phyloP scores from a whole-genome alignment of 345 rosid species.

The rapeseed (Brassica napus) region Da-Ae NC_063448.1:26815001-26815500 shows the following conservation, averaged over 20 bases:
- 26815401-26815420: conserved; percentile 12
- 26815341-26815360: conserved; percentile 9
- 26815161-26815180: conserved; percentile 1
- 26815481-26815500: background rate
- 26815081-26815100: background rate
- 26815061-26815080: background rate
- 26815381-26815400: conserved; percentile 27
- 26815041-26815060: background rate
- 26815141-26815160: conserved; percentile 16
- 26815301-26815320: background rate
- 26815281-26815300: background rate
- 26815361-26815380: conserved; percentile 2
- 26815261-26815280: background rate
- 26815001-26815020: too few relatives aligned
- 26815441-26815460: background rate
- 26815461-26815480: background rate
- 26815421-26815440: background rate
- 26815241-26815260: background rate
- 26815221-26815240: background rate
- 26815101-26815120: background rate
- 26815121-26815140: background rate
- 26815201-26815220: background rate
- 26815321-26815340: background rate
- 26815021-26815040: background rate
- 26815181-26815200: conserved; percentile 12